Percentiles rank a stretch among this genome's conserved stretches.
phyloP scores from a whole-genome alignment of 2,329 filamentous ascomycete genomes.

The Stachybotrys chlorohalonatus region DNA sequence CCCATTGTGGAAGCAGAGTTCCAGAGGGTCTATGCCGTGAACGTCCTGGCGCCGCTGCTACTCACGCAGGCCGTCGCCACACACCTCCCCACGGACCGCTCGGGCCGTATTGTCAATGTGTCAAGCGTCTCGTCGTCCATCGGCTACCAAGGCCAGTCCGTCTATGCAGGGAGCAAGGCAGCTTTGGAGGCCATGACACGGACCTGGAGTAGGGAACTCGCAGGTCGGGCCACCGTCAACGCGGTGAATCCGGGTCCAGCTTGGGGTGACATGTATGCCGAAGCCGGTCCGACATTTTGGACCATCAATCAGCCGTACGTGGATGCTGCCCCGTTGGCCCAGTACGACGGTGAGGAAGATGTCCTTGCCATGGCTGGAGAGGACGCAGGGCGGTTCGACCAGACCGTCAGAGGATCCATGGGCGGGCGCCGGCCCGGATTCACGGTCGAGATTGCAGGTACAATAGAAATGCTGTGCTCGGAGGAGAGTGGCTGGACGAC shows the following conservation, averaged over 20 bases:
- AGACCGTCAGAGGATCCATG: conserved; percentile 21
- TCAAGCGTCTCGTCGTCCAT: conserved; percentile 45
- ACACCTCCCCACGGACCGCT: conserved; percentile 59
- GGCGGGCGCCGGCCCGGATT: conserved; percentile 24
- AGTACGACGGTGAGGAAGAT: conserved; percentile 21
- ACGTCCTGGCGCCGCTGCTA: conserved; percentile 73
- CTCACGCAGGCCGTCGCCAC: conserved; percentile 65
- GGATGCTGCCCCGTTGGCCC: conserved; percentile 23
- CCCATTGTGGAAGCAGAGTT: conserved; percentile 56
- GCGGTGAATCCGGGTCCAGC: conserved; percentile 49
- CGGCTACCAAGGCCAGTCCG: conserved; percentile 44
- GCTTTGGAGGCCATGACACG: conserved; percentile 51
- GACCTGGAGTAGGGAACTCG: conserved; percentile 48
- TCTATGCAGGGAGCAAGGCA: conserved; percentile 51
- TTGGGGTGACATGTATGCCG: conserved; percentile 41
- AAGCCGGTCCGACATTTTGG: conserved; percentile 23
- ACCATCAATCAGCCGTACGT: conserved; percentile 28
- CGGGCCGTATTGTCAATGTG: conserved; percentile 48
- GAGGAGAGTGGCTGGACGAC: conserved; percentile 61
- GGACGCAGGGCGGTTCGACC: conserved; percentile 23
- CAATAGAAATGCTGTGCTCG: conserved; percentile 62
- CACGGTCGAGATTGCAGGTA: conserved; percentile 53
- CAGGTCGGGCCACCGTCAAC: conserved; percentile 44
- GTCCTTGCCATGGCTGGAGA: conserved; percentile 18
- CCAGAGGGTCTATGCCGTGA: conserved; percentile 64